phyloP scores from a whole-genome alignment of 306 rosid species.

The Rubus idaeus region DNA sequence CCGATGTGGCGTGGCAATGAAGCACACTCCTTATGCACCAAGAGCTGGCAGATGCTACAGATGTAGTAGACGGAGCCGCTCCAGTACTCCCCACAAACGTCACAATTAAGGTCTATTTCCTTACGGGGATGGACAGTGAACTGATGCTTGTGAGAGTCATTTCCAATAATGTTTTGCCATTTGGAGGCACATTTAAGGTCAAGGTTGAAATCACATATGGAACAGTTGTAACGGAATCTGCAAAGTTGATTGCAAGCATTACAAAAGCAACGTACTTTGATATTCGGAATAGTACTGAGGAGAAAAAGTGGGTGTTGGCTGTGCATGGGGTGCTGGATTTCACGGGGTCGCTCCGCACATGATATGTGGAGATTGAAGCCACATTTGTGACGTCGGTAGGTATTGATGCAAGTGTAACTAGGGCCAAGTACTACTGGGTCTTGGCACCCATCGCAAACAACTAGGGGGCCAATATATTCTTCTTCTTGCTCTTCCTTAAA shows the following conservation, averaged over 20 bases:
- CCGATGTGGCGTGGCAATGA: background rate
- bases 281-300: too few species aligned
- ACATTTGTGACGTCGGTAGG: background rate
- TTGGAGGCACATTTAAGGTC: background rate
- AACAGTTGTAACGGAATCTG: background rate
- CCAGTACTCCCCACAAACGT: background rate
- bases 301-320: background rate
- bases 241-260: background rate
- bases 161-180: background rate
- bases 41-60: background rate
- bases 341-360: background rate
- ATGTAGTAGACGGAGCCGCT: background rate
- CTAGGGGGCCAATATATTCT: background rate
- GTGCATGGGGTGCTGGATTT: background rate
- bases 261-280: background rate
- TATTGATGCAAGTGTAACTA: background rate
- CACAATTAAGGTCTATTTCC: background rate
- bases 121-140: background rate
- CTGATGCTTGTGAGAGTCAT: background rate
- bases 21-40: background rate
- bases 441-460: background rate
- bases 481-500: background rate
- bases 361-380: background rate
- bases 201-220: slow-evolving; percentile 3
- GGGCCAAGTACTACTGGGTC: background rate